Evolutionary conservation across 305 asterid species (phyloP).

Genomic region (Monarda citriodora): DNA sequence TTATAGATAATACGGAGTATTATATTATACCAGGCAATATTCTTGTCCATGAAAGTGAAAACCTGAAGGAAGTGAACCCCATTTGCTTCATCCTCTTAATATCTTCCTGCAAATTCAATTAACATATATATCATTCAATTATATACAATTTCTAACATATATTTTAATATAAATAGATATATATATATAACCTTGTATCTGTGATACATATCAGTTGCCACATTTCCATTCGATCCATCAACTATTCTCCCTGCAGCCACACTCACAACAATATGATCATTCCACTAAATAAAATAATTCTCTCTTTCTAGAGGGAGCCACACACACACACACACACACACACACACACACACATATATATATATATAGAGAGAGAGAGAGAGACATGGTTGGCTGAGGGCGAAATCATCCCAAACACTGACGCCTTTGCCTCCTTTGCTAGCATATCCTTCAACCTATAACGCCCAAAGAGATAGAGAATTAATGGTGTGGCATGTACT

Average conservation of each 20-base stretch:
- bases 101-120: conserved; percentile 26
- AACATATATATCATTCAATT: not conserved
- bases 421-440: conserved; percentile 17
- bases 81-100: conserved; percentile 21
- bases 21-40: conserved; percentile 27
- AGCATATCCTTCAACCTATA: conserved; percentile 20
- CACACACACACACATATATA: no score
- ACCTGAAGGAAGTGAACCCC: conserved; percentile 29
- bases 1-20: no score
- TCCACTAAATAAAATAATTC: not conserved
- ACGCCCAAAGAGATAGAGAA: not conserved
- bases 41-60: conserved; percentile 38
- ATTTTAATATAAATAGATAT: not conserved
- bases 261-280: not conserved
- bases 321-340: no score
- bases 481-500: no score
- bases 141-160: not conserved
- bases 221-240: conserved; percentile 25
- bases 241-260: conserved; percentile 12
- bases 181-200: conserved; percentile 19
- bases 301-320: not conserved
- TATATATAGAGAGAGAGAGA: conserved; percentile 6
- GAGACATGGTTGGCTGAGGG: conserved; percentile 15
- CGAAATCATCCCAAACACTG: conserved; percentile 24
- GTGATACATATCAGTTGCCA: conserved; percentile 20